Base-by-base conservation (phyloP, 2,329 filamentous ascomycete species). In the Zymoseptoria brevis region DNA sequence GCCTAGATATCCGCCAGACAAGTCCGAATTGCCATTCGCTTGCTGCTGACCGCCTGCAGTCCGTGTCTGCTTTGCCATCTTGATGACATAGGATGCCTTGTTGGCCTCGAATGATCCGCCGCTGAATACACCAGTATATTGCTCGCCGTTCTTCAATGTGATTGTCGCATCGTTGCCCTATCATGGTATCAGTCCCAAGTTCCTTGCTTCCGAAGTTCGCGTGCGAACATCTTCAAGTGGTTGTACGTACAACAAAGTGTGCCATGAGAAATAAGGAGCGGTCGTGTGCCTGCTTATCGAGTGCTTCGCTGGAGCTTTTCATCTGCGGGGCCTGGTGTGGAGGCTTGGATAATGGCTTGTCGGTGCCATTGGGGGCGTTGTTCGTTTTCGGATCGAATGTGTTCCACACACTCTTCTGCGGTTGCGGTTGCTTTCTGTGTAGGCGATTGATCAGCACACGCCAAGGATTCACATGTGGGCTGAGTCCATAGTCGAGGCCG, bases 1-100 rank as follows among this genome's bases (percentile, higher is more conserved):
- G 59, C 78, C 81, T 50, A 76, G 70, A 58, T 78, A 79, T 55
- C 77, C 75, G 53, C 76, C 74, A 3, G 71, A 61, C 2, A 64
- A 30, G 6, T 75, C 77, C 29, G 68, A 67, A 11, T 70, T 68
- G 59, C 80, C 80, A 69, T 82, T 83, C 53, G 69, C 65, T 59
- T 78, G 77, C 52, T 74, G 64, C 19, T 24, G 51, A 53, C 75
- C 72, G 60, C 69, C 72, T 26, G 71, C 72, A 19, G 72, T 67
- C 51, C 74, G 71, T 58, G 77, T 71, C 63, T 79, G 80, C 69
- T 82, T 83, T 30, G 83, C 82, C 85, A 88, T 88, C 73, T 87
- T 88, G 66, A 87, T 76, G 26, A 80, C 74, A 66, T 87, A 81
- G 19, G 79, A 78, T 53, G 80, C 75, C 63, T 83, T 80, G 62